Base-by-base conservation (phyloP, 2,329 filamentous ascomycete species). In the Fusarium metavorans region DNA sequence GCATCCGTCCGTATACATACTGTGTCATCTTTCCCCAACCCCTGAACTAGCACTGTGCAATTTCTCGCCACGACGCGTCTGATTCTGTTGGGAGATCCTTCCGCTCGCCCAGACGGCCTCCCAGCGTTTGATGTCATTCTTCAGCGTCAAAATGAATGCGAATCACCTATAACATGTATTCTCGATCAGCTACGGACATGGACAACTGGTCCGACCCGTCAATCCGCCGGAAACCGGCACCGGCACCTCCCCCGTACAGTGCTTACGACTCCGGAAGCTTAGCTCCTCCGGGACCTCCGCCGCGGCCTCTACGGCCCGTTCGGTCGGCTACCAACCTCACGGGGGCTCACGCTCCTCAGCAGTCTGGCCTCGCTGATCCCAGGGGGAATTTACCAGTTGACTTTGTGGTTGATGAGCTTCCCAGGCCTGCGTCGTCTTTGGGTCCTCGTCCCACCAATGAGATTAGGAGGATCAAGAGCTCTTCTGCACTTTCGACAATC, bases 391-490 rank as follows among this genome's bases (percentile, higher is more conserved):
- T 76, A 8, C 76, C 66, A 6, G 77, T 79, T 10, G 69, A 70
- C 23, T 79, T 79, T 64, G 74, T 79, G 23, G 77, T 79, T 10
- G 77, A 79, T 69, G 70, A 68, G 1, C 66, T 75, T 20, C 72
- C 77, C 0, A 65, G 76, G 11, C 75, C 77, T 5, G 41, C 57
- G 1, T 45, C 41, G 1, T 76, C 73, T 1, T 20, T 65, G 5
- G 62, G 70, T 5, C 72, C 76, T 14, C 50, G 67, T 20, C 71
- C 76, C 1, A 45, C 68, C 1, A 66, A 71, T 52, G 77, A 79
- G 73, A 77, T 82, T 7, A 74, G 81, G 39, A 69, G 81, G 5
- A 79, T 79, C 20, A 82, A 81, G 72, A 82, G 80, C 62, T 82
- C 82, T 6, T 82, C 81, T 3, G 80, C 76, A 16, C 66, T 83